Percentiles rank a stretch among this genome's conserved stretches.
phyloP scores from a whole-genome alignment of 352 stramenopile genomes.

The Phytophthora tentaculata region DNA sequence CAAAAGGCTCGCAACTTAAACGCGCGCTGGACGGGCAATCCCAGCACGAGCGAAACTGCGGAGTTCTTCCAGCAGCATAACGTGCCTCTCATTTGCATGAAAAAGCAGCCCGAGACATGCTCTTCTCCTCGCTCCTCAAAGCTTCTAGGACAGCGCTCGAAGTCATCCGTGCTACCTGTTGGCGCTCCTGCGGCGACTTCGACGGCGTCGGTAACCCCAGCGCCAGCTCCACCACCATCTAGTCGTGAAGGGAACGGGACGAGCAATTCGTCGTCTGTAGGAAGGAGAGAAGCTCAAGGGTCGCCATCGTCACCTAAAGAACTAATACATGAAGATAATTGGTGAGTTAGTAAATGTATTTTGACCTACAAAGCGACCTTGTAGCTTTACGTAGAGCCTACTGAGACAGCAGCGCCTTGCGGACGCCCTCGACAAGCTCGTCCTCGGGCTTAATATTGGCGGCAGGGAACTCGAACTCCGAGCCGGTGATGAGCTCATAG shows the following conservation, averaged over 20 bases:
- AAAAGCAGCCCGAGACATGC: constrained; percentile 19
- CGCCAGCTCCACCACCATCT: neutral
- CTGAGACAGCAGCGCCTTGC: constrained; percentile 34
- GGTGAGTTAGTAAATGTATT: constrained; percentile 28
- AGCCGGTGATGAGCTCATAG: constrained; percentile 98
- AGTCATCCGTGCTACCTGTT: constrained; percentile 72
- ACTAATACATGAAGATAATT: constrained; percentile 24
- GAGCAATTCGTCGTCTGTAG: constrained; percentile 14
- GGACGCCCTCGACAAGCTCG: constrained; percentile 58
- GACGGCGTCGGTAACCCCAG: constrained; percentile 13
- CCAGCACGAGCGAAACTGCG: constrained; percentile 11
- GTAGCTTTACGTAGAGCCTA: constrained; percentile 28
- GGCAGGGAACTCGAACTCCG: constrained; percentile 91
- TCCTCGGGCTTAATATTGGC: constrained; percentile 40
- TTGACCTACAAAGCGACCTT: constrained; percentile 27
- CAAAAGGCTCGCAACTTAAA: constrained; percentile 68
- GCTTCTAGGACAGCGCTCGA: constrained; percentile 54
- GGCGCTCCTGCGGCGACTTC: constrained; percentile 7
- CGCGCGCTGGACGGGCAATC: constrained; percentile 36
- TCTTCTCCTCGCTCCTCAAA: neutral
- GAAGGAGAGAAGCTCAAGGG: constrained; percentile 19
- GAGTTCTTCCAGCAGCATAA: constrained; percentile 32
- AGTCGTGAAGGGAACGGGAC: constrained; percentile 4
- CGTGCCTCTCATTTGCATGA: constrained; percentile 18
- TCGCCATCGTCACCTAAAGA: constrained; percentile 7